Base-by-base conservation (phyloP, 2,329 filamentous ascomycete species). In the Annulohypoxylon truncatum region DNA sequence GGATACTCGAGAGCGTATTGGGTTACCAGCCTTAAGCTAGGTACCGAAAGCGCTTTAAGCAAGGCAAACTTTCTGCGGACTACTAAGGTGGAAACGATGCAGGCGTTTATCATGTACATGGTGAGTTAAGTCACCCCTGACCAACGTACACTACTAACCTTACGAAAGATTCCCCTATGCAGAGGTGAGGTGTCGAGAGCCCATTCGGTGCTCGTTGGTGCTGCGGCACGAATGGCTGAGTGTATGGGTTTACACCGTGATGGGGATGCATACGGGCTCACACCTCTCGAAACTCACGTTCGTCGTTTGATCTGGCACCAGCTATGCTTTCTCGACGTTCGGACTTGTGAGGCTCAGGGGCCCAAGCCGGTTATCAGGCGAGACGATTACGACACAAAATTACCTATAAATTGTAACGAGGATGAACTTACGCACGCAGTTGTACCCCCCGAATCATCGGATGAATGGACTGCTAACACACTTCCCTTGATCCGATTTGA, bases 211-310 rank as follows among this genome's bases (percentile, higher is more conserved):
- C 82, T 93, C 0, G 86, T 92, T 3, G 91, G 90, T 2, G 88
- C 90, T 12, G 90, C 90, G 3, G 89, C 93, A 42, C 84, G 91
- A 13, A 86, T 93, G 75, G 91, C 90, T 5, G 90, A 93, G 79
- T 93, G 90, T 72, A 92, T 93, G 89, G 90, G 90, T 1, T 79
- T 94, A 15, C 90, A 94, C 74, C 85, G 90, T 7, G 91, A 94
- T 69, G 90, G 90, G 13, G 85, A 87, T 44, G 83, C 85, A 8
- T 93, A 92, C 72, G 87, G 86, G 1, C 83, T 91, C 61, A 86
- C 84, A 2, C 85, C 91, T 0, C 79, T 93, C 2, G 91, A 94
- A 71, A 89, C 88, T 0, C 90, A 94, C 56, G 83, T 93, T 2
- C 87, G 91, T 10, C 87, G 91, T 3, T 79, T 93, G 38, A 83